phyloP scores from a whole-genome alignment of 2,329 filamentous ascomycete species.

The Colletotrichum musae region DNA sequence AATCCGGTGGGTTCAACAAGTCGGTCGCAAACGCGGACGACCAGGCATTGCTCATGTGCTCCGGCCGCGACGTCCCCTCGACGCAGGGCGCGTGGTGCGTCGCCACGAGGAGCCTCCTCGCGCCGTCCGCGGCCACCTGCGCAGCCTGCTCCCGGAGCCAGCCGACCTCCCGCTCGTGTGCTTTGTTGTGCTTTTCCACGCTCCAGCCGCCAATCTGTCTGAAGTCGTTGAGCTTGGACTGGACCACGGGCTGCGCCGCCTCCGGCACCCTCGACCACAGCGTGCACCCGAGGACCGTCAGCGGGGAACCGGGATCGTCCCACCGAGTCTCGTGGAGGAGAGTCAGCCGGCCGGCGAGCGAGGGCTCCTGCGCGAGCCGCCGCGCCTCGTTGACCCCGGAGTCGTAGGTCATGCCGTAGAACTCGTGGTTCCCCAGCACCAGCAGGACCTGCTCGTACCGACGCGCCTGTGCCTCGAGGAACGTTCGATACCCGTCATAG shows the following conservation, averaged over 20 bases:
- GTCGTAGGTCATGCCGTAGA: neutral
- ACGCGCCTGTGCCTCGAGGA: neutral
- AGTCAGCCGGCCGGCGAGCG: neutral
- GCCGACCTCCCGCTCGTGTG: neutral
- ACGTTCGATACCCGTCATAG: neutral
- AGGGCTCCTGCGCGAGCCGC: neutral
- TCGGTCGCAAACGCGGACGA: neutral
- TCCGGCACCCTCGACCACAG: neutral
- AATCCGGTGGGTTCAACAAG: neutral
- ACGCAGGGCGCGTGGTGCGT: neutral
- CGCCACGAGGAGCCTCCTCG: neutral
- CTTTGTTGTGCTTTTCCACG: neutral
- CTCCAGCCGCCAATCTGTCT: neutral
- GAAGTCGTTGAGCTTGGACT: neutral
- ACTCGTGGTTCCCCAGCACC: neutral
- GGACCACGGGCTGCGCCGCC: neutral
- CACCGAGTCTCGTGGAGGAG: neutral
- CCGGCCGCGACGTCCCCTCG: neutral
- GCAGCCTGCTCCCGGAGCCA: neutral
- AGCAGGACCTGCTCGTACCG: neutral
- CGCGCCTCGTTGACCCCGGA: neutral
- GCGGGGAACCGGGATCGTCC: neutral
- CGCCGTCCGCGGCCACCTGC: neutral
- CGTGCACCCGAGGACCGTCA: neutral
- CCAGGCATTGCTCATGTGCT: neutral